A percentile compares a stretch with the other conserved stretches of the same genome.
phyloP scores from a whole-genome alignment of 2,329 filamentous ascomycete species.

The Beauveria scarabaeidicola region DNA sequence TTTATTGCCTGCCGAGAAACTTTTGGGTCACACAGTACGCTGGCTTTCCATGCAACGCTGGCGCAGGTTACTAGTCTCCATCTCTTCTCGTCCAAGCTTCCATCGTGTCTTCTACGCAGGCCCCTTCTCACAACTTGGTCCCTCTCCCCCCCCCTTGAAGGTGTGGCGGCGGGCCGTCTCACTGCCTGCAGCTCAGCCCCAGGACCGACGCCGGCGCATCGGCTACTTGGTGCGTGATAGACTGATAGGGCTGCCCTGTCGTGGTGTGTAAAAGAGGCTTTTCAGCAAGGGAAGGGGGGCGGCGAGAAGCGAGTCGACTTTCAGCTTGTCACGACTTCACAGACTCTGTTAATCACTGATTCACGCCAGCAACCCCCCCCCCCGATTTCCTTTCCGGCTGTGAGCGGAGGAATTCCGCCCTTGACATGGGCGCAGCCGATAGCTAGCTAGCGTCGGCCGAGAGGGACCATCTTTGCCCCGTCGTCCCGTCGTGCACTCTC shows the following conservation, averaged over 20 bases:
- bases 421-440: background rate
- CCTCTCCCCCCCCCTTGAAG: background rate
- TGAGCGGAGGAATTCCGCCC: background rate
- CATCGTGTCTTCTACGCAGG: background rate
- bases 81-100: background rate
- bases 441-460: constrained; percentile 9
- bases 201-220: constrained; percentile 9
- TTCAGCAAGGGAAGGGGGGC: background rate
- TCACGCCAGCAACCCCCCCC: background rate
- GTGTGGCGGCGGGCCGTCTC: background rate
- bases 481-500: no score
- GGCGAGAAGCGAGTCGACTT: background rate
- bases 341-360: background rate
- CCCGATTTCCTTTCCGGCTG: background rate
- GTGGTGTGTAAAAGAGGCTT: background rate
- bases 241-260: constrained; percentile 2
- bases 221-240: background rate
- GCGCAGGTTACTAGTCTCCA: background rate
- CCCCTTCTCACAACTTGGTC: background rate
- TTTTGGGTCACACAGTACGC: background rate
- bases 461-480: background rate
- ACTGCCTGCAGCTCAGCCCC: constrained; percentile 5
- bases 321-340: background rate
- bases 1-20: background rate
- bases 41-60: background rate